Base-by-base conservation (phyloP, 2,329 filamentous ascomycete genomes). In the Fusarium luffae region DNA sequence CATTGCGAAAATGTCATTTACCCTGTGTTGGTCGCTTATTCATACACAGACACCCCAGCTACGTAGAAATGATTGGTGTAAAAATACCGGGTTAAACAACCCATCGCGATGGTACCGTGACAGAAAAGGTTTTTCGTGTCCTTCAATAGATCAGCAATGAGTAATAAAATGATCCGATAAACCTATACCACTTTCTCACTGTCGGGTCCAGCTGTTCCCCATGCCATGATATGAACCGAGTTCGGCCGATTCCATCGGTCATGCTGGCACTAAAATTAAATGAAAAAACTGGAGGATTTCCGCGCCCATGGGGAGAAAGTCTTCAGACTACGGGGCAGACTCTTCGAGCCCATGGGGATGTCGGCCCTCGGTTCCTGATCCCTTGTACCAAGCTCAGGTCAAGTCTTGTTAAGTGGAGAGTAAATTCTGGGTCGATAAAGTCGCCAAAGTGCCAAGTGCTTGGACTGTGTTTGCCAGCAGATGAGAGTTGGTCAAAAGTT, bases 321-420 rank as follows among this genome's bases (percentile, higher is more conserved):
- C 41, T 43, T 23, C 3, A 43, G 41, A 43, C 9, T 43, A 43
- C 23, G 41, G 41, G 46, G 28, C 46, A 49, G 28, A 49, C 10
- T 49, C 46, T 23, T 34, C 9, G 28, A 49, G n/a, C 23, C 34
- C 51, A 43, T 50, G 57, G 50, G 61, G 61, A 60, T 60, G 18
- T 66, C 62, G 62, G 62, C 54, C 62, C 62, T 65, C 37, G 54
- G 32, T 66, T 66, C 62, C 61, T 25, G 2, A 4, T 19, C 30
- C 52, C 51, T 46, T 51, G 40, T 42, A 23, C n/a, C 27, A n/a
- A 65, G 61, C 54, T 60, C 54, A 40, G 61, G 46, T 54, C 61
- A 54, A 65, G 47, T 60, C 61, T 65, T 65, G 30, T 60, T 54
- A 51, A 66, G 61, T 66, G 62, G 62, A 54, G 34, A 66, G 50